A percentile compares a stretch with the other conserved stretches of the same genome.
Evolutionary conservation across 495 filamentous ascomycete species (phyloP).

Genomic region (Podospora pseudocomata): DNA sequence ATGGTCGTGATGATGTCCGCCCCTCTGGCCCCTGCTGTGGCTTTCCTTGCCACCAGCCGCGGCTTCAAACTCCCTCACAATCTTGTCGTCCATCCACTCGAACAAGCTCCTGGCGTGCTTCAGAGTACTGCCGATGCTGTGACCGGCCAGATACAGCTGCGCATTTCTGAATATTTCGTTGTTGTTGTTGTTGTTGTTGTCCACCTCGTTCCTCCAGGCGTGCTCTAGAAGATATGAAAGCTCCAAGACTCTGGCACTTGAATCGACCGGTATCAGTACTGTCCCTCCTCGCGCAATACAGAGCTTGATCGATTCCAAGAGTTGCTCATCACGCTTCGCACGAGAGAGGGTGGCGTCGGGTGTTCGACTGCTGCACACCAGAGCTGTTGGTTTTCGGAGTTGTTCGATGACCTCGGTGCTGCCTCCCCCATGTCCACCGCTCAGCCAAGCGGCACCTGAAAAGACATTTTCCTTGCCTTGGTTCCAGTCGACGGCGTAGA

Average conservation of each 20-base stretch:
- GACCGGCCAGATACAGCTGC: constrained; percentile 77
- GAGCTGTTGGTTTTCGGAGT: constrained; percentile 83
- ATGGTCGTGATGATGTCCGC: constrained; percentile 35
- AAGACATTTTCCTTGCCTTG: constrained; percentile 90
- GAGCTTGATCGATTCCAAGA: constrained; percentile 77
- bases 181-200: constrained; percentile 49
- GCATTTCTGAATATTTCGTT: constrained; percentile 64
- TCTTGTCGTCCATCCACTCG: constrained; percentile 97
- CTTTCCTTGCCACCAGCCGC: constrained; percentile 49
- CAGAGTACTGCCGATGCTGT: constrained; percentile 77
- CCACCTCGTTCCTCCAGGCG: constrained; percentile 67
- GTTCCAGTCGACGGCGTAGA: constrained; percentile 98
- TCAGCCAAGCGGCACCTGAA: constrained; percentile 89
- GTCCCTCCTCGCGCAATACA: constrained; percentile 76
- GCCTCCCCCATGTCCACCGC: constrained; percentile 61
- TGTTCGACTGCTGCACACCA: constrained; percentile 85
- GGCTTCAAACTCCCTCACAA: constrained; percentile 86
- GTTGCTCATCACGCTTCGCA: constrained; percentile 76
- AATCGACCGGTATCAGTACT: constrained; percentile 94
- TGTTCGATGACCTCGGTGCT: constrained; percentile 91
- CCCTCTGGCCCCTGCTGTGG: constrained; percentile 41
- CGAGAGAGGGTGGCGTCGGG: constrained; percentile 64
- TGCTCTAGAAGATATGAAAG: constrained; percentile 89
- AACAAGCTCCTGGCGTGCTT: constrained; percentile 88
- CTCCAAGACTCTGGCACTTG: constrained; percentile 89